phyloP scores from a whole-genome alignment of 2,329 filamentous ascomycete species.

The Ophiostoma fasciatum region DNA sequence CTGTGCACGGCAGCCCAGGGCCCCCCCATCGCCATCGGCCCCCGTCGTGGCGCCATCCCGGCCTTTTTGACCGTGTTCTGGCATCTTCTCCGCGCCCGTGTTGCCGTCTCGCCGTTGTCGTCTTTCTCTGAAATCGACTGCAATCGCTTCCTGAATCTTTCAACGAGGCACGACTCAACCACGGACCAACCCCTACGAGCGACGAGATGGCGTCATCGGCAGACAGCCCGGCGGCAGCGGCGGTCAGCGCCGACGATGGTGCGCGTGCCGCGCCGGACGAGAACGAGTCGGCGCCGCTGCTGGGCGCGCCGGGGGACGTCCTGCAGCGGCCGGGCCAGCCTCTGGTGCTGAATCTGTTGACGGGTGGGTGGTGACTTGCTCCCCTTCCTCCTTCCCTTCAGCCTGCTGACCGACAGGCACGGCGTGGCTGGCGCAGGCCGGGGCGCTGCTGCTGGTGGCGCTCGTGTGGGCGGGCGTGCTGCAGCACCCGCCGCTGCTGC shows the following conservation, averaged over 20 bases:
- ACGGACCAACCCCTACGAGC: too few relatives aligned
- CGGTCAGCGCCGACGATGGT: slow-evolving; percentile 17
- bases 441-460: slow-evolving; percentile 57
- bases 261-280: too few relatives aligned
- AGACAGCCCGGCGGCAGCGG: slow-evolving; percentile 42
- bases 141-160: too few relatives aligned
- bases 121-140: background rate
- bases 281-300: slow-evolving; percentile 53
- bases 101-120: background rate
- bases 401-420: slow-evolving; percentile 44
- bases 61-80: background rate
- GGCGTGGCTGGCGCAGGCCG: slow-evolving; percentile 64
- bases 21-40: slow-evolving; percentile 8
- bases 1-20: too few relatives aligned
- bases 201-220: slow-evolving; percentile 44
- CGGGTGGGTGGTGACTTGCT: slow-evolving; percentile 42
- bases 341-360: slow-evolving; percentile 55
- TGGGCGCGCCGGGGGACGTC: slow-evolving; percentile 58
- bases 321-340: slow-evolving; percentile 50
- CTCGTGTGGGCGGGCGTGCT: slow-evolving; percentile 71
- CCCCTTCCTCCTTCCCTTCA: background rate
- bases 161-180: too few relatives aligned
- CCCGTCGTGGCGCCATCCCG: slow-evolving; percentile 6
- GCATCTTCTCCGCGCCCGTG: background rate
- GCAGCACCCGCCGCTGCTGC: slow-evolving; percentile 40